These are phyloP conservation scores for Venturia carpophila DNA, from an alignment of 2,329 filamentous ascomycete genomes.

Conservation along the genomic window DNA sequence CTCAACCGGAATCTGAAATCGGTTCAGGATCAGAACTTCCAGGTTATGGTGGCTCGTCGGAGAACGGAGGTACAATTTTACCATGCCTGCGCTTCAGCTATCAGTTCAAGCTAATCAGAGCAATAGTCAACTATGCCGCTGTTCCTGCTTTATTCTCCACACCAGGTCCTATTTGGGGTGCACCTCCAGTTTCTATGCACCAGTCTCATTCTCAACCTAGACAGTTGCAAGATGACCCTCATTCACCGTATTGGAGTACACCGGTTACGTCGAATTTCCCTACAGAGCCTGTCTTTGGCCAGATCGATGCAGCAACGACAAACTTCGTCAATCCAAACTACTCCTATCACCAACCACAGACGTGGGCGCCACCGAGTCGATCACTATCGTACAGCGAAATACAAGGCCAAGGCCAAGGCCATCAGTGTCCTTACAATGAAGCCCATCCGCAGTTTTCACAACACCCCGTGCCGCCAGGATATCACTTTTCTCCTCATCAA, in stretches of 20 bases:
- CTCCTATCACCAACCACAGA: slow-evolving; percentile 8
- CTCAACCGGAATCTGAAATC: slow-evolving; percentile 6
- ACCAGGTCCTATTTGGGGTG: neutral
- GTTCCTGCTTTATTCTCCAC: neutral
- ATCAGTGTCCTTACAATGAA: slow-evolving; percentile 9
- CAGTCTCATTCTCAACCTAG: slow-evolving; percentile 4
- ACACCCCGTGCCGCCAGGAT: neutral
- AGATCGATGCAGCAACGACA: slow-evolving; percentile 5
- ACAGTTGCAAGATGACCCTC: slow-evolving; percentile 4
- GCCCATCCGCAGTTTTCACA: neutral
- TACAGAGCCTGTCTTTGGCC: slow-evolving; percentile 1
- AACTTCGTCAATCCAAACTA: neutral
- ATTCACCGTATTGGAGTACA: slow-evolving; percentile 11
- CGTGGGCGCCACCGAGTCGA: slow-evolving; percentile 4
- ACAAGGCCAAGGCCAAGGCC: slow-evolving; percentile 7
- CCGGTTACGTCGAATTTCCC: slow-evolving; percentile 1
- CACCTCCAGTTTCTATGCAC: neutral
- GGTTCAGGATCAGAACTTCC: slow-evolving; percentile 7
- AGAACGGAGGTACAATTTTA: neutral
- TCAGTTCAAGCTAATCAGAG: neutral
- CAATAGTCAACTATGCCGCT: neutral
- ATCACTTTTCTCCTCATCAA: neutral
- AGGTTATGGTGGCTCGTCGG: neutral
- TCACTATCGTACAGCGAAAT: slow-evolving; percentile 4
- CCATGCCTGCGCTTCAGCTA: neutral